These are phyloP conservation scores for Epichloe typhina DNA, from an alignment of 2,329 filamentous ascomycete species.

Conservation along the genomic window DNA sequence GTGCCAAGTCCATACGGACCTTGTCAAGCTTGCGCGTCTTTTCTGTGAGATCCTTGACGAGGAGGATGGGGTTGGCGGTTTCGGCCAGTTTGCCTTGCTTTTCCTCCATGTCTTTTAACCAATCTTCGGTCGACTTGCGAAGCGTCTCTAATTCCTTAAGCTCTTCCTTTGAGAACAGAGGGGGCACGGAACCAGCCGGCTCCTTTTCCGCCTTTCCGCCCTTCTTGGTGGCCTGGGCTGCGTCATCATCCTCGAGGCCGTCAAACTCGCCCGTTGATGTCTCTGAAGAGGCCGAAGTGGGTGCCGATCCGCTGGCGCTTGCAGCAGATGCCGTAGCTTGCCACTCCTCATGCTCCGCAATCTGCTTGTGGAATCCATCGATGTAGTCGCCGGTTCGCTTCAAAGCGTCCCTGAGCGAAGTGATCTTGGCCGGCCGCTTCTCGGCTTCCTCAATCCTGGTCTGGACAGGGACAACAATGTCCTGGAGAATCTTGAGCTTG, in stretches of 20 bases:
- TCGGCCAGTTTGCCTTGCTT: slow-evolving; percentile 57
- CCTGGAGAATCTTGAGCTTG: slow-evolving; percentile 64
- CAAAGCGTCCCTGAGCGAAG: slow-evolving; percentile 55
- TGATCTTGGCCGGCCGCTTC: slow-evolving; percentile 57
- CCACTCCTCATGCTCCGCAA: slow-evolving; percentile 53
- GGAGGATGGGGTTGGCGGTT: slow-evolving; percentile 63
- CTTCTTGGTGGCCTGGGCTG: slow-evolving; percentile 22
- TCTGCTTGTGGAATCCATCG: slow-evolving; percentile 54
- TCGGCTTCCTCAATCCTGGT: slow-evolving; percentile 59
- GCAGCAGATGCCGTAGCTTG: slow-evolving; percentile 30
- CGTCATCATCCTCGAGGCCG: slow-evolving; percentile 63
- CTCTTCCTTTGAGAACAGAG: slow-evolving; percentile 62
- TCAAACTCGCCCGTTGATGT: slow-evolving; percentile 47
- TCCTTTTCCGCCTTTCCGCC: slow-evolving; percentile 32
- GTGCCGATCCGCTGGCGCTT: slow-evolving; percentile 30
- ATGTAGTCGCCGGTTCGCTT: slow-evolving; percentile 59
- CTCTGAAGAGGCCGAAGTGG: slow-evolving; percentile 34
- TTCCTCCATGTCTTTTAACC: slow-evolving; percentile 60
- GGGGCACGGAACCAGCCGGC: slow-evolving; percentile 39
- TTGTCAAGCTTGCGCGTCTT: slow-evolving; percentile 61
- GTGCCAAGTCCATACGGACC: slow-evolving; percentile 54
- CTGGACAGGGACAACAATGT: slow-evolving; percentile 65
- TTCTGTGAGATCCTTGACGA: slow-evolving; percentile 55
- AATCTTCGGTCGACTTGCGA: slow-evolving; percentile 50
- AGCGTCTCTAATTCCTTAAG: slow-evolving; percentile 50